Evolutionary conservation across 2,329 filamentous ascomycete genomes (phyloP).

Genomic region (Xylariaceae sp.): DNA sequence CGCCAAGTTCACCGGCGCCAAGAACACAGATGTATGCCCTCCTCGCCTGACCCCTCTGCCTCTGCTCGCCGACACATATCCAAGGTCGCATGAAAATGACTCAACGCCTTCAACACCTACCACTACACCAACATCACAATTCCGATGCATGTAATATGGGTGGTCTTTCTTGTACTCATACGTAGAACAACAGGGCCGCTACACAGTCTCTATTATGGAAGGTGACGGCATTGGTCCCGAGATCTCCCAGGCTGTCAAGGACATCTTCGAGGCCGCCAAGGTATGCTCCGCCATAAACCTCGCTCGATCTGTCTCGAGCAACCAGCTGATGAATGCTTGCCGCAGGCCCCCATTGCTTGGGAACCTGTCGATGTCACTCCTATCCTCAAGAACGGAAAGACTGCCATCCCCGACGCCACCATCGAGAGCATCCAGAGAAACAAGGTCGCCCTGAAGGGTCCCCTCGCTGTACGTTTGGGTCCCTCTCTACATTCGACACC

Average conservation of each 20-base stretch:
- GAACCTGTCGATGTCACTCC: conserved; percentile 96
- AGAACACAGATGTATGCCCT: conserved; percentile 74
- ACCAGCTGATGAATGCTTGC: conserved; percentile 5
- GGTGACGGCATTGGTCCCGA: conserved; percentile 98
- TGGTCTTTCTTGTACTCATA: conserved; percentile 16
- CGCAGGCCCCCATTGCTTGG: conserved; percentile 86
- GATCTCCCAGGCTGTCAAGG: conserved; percentile 96
- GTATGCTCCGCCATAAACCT: conserved; percentile 47
- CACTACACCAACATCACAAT: conserved; percentile 12
- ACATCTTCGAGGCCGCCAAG: conserved; percentile 94
- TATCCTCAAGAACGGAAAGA: conserved; percentile 90
- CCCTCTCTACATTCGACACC: background rate
- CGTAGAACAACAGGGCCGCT: conserved; percentile 67
- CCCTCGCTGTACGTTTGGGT: conserved; percentile 70
- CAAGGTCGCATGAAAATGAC: conserved; percentile 36
- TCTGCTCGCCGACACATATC: conserved; percentile 13
- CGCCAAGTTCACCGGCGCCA: conserved; percentile 89
- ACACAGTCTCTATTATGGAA: conserved; percentile 94
- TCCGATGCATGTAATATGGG: conserved; percentile 4
- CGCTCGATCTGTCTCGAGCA: background rate
- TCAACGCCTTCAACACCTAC: conserved; percentile 30
- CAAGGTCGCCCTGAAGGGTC: conserved; percentile 97
- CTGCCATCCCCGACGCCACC: conserved; percentile 85
- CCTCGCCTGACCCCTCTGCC: background rate
- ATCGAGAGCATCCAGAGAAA: conserved; percentile 93